These are phyloP conservation scores for Dactylellina parvicollis DNA, from an alignment of 2,329 filamentous ascomycete genomes.

Conservation along the genomic window DNA sequence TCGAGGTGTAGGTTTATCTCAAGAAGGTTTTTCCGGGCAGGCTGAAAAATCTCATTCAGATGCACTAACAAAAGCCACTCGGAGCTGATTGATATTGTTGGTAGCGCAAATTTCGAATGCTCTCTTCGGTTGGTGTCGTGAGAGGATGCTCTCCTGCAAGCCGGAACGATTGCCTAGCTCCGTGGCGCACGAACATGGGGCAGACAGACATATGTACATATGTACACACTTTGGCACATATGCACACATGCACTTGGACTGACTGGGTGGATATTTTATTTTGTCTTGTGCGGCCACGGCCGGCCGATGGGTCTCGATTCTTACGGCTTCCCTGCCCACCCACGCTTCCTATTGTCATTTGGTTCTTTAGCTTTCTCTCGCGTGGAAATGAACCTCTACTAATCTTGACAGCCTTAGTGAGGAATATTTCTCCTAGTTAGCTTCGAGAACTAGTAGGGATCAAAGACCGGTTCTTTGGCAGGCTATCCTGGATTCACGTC, in stretches of 20 bases:
- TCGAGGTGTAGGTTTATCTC: constrained; percentile 11
- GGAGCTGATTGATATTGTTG: background rate
- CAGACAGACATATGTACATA: too few relatives aligned
- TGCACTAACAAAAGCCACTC: constrained; percentile 10
- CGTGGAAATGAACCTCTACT: constrained; percentile 22
- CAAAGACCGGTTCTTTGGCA: background rate
- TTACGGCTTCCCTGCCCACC: background rate
- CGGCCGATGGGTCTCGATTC: constrained; percentile 19
- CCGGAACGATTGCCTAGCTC: too few relatives aligned
- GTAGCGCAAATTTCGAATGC: constrained; percentile 16
- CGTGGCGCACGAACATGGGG: too few relatives aligned
- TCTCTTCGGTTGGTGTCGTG: background rate
- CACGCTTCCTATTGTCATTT: background rate
- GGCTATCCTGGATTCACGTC: background rate
- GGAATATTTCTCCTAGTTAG: background rate
- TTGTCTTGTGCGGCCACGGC: constrained; percentile 1
- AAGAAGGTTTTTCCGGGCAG: constrained; percentile 3
- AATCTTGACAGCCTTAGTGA: constrained; percentile 3
- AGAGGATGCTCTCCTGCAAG: constrained; percentile 7
- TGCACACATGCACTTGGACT: too few relatives aligned
- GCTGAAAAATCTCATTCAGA: too few relatives aligned
- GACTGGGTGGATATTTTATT: too few relatives aligned
- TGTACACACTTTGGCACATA: too few relatives aligned
- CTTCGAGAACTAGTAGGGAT: constrained; percentile 2
- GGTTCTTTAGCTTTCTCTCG: constrained; percentile 1